A percentile compares a stretch with the other conserved stretches of the same genome.
Conservation (phyloP, 2,329 filamentous ascomycete genomes). For the Cytospora mali region DNA sequence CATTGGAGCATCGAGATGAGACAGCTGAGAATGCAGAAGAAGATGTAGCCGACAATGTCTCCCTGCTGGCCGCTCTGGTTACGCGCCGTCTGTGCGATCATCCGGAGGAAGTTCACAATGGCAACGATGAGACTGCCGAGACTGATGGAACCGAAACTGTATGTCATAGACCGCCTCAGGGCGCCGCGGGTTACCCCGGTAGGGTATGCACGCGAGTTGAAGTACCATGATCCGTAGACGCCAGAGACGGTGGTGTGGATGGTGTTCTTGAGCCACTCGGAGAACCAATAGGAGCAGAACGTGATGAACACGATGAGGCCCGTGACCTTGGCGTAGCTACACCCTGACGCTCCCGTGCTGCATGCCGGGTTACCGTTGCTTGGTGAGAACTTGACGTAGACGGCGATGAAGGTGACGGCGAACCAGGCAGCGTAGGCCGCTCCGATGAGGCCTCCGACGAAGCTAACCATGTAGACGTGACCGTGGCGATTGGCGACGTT, state of each 20-base stretch:
- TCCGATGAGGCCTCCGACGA: slow-evolving; percentile 78
- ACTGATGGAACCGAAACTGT: slow-evolving; percentile 89
- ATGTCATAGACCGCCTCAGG: slow-evolving; percentile 78
- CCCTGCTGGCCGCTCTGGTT: slow-evolving; percentile 66
- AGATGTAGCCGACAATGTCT: slow-evolving; percentile 65
- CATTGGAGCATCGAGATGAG: slow-evolving; percentile 79
- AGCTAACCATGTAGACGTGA: slow-evolving; percentile 83
- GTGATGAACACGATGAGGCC: slow-evolving; percentile 85
- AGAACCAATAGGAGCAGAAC: slow-evolving; percentile 92
- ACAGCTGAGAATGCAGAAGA: slow-evolving; percentile 77
- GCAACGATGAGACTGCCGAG: slow-evolving; percentile 85
- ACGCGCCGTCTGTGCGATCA: slow-evolving; percentile 78
- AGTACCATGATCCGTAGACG: slow-evolving; percentile 94
- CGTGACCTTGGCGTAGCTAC: slow-evolving; percentile 76
- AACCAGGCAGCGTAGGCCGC: slow-evolving; percentile 83
- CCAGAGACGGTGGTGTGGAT: slow-evolving; percentile 87
- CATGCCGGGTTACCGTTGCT: slow-evolving; percentile 54
- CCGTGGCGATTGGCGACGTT: slow-evolving; percentile 83
- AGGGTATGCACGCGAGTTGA: slow-evolving; percentile 70
- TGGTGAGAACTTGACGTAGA: slow-evolving; percentile 84
- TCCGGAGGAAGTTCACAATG: slow-evolving; percentile 81
- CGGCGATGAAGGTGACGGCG: slow-evolving; percentile 79
- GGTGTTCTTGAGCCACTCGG: slow-evolving; percentile 91
- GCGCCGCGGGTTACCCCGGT: slow-evolving; percentile 81
- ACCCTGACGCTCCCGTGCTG: slow-evolving; percentile 59